Evolutionary conservation across 495 filamentous ascomycete species (phyloP), one percentile per base, ranked within the genome.

Genomic region (Parachaetomium inaequale): DNA sequence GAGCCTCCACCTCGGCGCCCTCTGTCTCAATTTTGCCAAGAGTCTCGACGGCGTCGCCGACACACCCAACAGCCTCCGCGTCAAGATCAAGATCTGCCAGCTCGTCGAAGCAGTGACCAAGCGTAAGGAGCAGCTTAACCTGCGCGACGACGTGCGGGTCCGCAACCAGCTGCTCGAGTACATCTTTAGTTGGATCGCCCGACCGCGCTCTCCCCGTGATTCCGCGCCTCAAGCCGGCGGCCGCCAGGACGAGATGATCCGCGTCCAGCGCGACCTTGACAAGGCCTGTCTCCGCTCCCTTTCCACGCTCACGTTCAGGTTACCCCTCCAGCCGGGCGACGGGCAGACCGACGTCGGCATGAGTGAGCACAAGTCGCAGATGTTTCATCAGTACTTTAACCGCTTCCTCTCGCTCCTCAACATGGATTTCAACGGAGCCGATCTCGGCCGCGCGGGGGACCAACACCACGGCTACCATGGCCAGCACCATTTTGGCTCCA

Each of bases 331-430:
- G 62, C 84, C 84, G 0, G 79, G 80, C n/a, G 85, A 87, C 49
- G 81, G 79, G 3, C 82, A 84, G 61, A 82, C 72, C 32, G 85
- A 88, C 67, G 84, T 81, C 0, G 82, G 83, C 58, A 81, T 82
- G 1, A 85, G 83, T 59, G 85, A 87, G 73, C 76, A 83, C 32
- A 85, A 86, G 59, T 79, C 78, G 5, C 79, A 86, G 62, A 83
- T 87, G 82, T 88, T 88, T 66, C 83, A 84, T 50, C 79, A 77
- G n/a, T 88, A 87, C 72, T 87, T 88, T 67, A 85, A 82, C 59
- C 72, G 82, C 32, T 87, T 88, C 60, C 74, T 88, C 38, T 82
- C 83, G 1, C 66, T 88, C 15, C 75, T 88, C 19, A 84, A 86
- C 58, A 76, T 80, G 47, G 84, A 84, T 32, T 66, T 77, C 4